These are phyloP conservation scores for Ustilago xerochloae DNA, from an alignment of 1,284 basidiomycete genomes.

Conservation along the genomic window DNA sequence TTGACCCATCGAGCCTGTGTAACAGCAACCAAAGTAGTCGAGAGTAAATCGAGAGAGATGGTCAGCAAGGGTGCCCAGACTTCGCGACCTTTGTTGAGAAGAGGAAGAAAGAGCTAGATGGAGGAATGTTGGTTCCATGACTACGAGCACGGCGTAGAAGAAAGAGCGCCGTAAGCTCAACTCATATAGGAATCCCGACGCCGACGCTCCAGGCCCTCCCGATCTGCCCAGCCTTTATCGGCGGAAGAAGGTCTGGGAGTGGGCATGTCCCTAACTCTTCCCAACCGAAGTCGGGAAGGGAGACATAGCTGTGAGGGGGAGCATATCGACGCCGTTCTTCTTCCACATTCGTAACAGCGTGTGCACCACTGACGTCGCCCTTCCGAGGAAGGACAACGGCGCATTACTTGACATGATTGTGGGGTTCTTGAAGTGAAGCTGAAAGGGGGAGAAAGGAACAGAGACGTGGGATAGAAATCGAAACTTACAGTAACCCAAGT, in stretches of 20 bases:
- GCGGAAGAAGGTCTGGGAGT: conserved; percentile 66
- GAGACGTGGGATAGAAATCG: conserved; percentile 1
- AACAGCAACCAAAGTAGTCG: conserved; percentile 9
- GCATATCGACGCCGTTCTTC: conserved; percentile 70
- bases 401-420: conserved; percentile 68
- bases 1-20: conserved; percentile 92
- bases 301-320: conserved; percentile 69
- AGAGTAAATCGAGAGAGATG: neutral
- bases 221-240: conserved; percentile 64
- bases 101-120: neutral
- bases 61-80: conserved; percentile 25
- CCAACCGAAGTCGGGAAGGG: conserved; percentile 67
- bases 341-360: conserved; percentile 76
- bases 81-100: neutral
- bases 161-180: conserved; percentile 57
- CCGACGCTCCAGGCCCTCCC: conserved; percentile 60
- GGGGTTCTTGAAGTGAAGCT: conserved; percentile 39
- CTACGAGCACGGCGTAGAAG: conserved; percentile 56
- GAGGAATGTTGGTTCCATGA: conserved; percentile 58
- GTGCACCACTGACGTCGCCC: conserved; percentile 57
- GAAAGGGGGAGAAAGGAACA: conserved; percentile 7
- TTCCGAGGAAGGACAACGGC: conserved; percentile 29
- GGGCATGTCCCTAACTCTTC: conserved; percentile 59
- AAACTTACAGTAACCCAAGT: conserved; percentile 95
- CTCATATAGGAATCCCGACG: conserved; percentile 61